Base-by-base conservation (phyloP, 2,329 filamentous ascomycete genomes). In the Scytalidium sp. region DNA sequence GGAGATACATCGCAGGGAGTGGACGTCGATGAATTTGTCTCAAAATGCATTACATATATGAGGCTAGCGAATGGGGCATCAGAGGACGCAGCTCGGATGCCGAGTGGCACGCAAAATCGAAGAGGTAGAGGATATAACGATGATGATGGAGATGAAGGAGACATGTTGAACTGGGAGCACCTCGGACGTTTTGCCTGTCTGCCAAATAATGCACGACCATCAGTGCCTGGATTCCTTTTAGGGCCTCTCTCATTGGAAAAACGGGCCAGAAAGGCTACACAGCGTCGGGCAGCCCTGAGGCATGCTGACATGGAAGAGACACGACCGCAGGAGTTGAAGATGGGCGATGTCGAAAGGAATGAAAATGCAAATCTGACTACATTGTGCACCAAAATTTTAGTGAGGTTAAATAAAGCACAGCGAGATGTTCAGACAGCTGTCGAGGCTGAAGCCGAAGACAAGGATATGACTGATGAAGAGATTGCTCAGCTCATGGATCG, bases 201-300 rank as follows among this genome's bases (percentile, higher is more conserved):
- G 49, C 87, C 86, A 1, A 74, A 81, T 60, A 88, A 88, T 52
- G 73, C 79, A 20, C 83, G 93, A 10, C 92, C 93, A 0, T 81
- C 88, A 1, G 77, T 94, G 3, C 83, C 89, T 0, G 87, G 89
- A 2, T 96, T 97, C 61, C 78, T 99, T 6, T 81, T 97, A 0
- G 93, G 94, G 0, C 93, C 93, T 0, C 73, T 97, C 1, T 95
- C 91, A 0, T 82, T 96, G 0, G 88, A 97, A 67, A 97, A 95
- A 67, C 90, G 90, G 62, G 75, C 79, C 7, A 84, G 92, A 13
- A 84, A 85, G 56, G 70, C 84, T 19, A 80, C 81, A 3, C 86
- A 90, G 62, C 82, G 91, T 39, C 84, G 80, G 60, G 88, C 84
- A 0, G 55, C 56, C 1, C 82, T 93, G 55, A 81, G 84, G 49